These are phyloP conservation scores for Phytophthora ohioensis DNA, from an alignment of 352 stramenopile species.

Conservation along the genomic window DNA sequence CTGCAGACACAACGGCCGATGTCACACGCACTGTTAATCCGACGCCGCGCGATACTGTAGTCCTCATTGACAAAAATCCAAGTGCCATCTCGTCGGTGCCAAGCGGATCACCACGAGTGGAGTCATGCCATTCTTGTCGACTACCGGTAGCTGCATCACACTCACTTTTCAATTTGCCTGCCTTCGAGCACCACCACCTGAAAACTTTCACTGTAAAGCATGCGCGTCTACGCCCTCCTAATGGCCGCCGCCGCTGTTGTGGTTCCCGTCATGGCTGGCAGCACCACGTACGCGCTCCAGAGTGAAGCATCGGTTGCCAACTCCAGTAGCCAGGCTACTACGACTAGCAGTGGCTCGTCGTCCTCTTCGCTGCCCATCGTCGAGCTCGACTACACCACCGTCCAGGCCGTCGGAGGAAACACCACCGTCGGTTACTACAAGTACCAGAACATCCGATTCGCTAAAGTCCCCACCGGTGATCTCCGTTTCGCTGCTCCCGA, in stretches of 20 bases:
- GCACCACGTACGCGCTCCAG: slow-evolving; percentile 15
- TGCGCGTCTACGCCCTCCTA: slow-evolving; percentile 28
- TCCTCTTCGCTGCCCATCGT: slow-evolving; percentile 26
- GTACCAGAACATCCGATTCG: slow-evolving; percentile 47
- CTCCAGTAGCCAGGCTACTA: slow-evolving; percentile 7
- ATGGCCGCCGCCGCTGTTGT: slow-evolving; percentile 10
- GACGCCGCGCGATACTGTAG: too few species aligned
- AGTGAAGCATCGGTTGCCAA: background rate
- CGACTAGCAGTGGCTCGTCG: slow-evolving; percentile 9
- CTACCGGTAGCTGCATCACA: background rate
- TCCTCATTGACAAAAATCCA: slow-evolving; percentile 7
- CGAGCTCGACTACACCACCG: slow-evolving; percentile 41
- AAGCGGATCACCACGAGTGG: slow-evolving; percentile 6
- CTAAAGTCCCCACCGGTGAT: slow-evolving; percentile 30
- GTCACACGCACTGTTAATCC: background rate
- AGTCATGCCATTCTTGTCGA: background rate
- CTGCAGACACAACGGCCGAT: background rate
- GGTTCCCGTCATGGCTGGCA: slow-evolving; percentile 10
- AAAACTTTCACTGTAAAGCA: background rate
- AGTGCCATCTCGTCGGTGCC: background rate
- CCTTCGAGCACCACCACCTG: slow-evolving; percentile 1
- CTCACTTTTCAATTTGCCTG: slow-evolving; percentile 9
- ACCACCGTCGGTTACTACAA: slow-evolving; percentile 45
- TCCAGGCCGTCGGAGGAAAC: slow-evolving; percentile 36
- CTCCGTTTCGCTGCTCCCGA: slow-evolving; percentile 35